Base-by-base conservation (phyloP, 257 asterid species). In the Solanum sitiens region DNA sequence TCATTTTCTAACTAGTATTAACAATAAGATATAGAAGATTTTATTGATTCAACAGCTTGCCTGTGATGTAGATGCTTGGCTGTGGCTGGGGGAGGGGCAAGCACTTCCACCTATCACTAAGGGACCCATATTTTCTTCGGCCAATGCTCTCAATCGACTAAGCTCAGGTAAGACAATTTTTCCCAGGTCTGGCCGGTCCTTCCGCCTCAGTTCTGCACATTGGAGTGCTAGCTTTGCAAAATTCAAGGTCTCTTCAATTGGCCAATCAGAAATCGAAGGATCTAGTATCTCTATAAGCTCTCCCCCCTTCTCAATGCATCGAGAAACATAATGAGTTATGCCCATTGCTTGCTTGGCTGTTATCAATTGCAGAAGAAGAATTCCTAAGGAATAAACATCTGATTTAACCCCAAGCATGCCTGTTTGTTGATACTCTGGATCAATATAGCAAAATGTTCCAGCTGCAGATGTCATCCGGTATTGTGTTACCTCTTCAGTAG, bases 371-470 rank as follows among this genome's bases (percentile, higher is more conserved):
- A 96, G 90, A 74, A 94, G 95, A 67, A 96, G 91, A 14, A 96
- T 92, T 8, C 98, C 99, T 0, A 96, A 91, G 5, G 99, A 94
- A 85, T 96, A 96, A 14, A 96, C 91, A 21, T 96, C 99, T 1
- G 99, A 96, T 88, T 96, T 96, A 71, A 95, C 96, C 39, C 99
- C 99, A 1, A 96, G 95, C 99, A 96, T 95, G 21, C 99, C 99
- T 0, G 98, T 94, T 79, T 95, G 98, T 65, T 96, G 99, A 88
- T 96, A 96, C 75, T 95, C 99, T 0, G 99, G 99, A 88, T 96
- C 99, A 8, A 96, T 96, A 90, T 96, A 96, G 89, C 99, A 95
- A 89, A 96, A 93, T 0, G 99, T 95, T 47, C 98, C 99, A 4
- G 99, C 99, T 3, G 99, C 90, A 21, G 98, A 93, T 25, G 99